Evolutionary conservation across 2,329 filamentous ascomycete species (phyloP).

Genomic region (Xylariaceae sp.): DNA sequence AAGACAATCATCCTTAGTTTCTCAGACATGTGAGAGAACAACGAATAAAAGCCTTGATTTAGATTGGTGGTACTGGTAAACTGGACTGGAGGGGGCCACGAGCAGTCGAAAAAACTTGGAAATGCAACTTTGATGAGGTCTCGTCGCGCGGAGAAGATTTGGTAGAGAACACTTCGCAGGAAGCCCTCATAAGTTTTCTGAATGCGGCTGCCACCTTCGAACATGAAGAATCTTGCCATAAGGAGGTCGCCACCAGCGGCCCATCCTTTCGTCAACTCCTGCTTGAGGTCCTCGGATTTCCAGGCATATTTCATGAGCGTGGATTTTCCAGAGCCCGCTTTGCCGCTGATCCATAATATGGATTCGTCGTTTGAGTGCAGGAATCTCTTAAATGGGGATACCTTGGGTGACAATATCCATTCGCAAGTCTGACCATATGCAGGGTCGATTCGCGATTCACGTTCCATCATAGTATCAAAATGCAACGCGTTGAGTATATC

Average conservation of each 20-base stretch:
- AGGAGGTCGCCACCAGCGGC: constrained; percentile 25
- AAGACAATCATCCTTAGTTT: constrained; percentile 25
- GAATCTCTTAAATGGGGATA: constrained; percentile 22
- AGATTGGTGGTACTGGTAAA: constrained; percentile 28
- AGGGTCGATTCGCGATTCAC: constrained; percentile 32
- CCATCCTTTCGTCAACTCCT: constrained; percentile 33
- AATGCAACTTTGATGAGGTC: constrained; percentile 31
- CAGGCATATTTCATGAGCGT: constrained; percentile 43
- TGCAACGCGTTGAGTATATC: constrained; percentile 30
- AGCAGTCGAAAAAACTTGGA: constrained; percentile 27
- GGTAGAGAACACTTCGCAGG: constrained; percentile 34
- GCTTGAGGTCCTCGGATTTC: constrained; percentile 23
- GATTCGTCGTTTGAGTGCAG: constrained; percentile 19
- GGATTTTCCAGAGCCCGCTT: constrained; percentile 44
- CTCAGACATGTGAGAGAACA: constrained; percentile 29
- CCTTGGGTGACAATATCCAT: constrained; percentile 37
- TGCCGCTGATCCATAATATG: constrained; percentile 39
- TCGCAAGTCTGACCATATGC: constrained; percentile 40
- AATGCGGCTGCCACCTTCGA: constrained; percentile 34
- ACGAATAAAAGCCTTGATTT: constrained; percentile 28
- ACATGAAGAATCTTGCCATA: constrained; percentile 38
- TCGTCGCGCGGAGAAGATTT: constrained; percentile 29
- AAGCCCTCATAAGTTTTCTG: constrained; percentile 41
- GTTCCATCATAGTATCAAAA: constrained; percentile 29
- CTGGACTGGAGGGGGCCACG: constrained; percentile 28